Conservation (phyloP, 139 green algal species). For the Picochlorum costavermella region DNA sequence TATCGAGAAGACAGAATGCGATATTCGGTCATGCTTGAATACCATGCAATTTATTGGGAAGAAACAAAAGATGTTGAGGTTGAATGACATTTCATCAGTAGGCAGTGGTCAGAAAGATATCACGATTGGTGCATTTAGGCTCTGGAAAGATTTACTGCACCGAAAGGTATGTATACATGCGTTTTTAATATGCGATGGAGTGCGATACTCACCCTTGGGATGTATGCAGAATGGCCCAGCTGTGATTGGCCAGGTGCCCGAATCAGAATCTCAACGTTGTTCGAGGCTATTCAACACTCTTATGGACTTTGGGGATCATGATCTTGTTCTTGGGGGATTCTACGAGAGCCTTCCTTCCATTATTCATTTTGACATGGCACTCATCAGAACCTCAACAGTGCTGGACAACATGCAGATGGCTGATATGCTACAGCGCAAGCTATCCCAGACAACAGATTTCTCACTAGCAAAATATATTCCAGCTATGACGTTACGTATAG, state of each 20-base stretch:
- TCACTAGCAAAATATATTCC: conserved; percentile 49
- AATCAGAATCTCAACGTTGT: conserved; percentile 22
- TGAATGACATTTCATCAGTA: conserved; percentile 32
- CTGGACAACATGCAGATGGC: conserved; percentile 39
- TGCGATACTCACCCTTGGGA: background rate
- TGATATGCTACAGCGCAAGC: conserved; percentile 40
- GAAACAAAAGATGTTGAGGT: conserved; percentile 16
- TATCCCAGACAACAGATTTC: conserved; percentile 24
- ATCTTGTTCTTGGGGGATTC: conserved; percentile 55
- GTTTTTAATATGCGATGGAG: background rate
- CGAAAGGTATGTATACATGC: conserved; percentile 15
- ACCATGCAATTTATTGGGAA: conserved; percentile 69
- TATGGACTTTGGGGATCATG: conserved; percentile 67
- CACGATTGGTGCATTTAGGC: conserved; percentile 42
- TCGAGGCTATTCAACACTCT: conserved; percentile 37
- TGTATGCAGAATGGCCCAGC: conserved; percentile 5
- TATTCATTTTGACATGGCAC: conserved; percentile 57
- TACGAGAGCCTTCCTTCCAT: conserved; percentile 57
- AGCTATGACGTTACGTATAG: conserved; percentile 25
- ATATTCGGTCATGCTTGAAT: conserved; percentile 90
- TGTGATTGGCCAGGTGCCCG: conserved; percentile 8
- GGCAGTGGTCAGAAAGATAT: conserved; percentile 72
- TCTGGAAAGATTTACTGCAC: conserved; percentile 61
- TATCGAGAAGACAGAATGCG: conserved; percentile 44
- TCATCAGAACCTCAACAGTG: conserved; percentile 40